Evolutionary conservation across 257 asterid species (phyloP), one percentile per base, ranked within the genome.

Genomic region (Lycium barbarum): DNA sequence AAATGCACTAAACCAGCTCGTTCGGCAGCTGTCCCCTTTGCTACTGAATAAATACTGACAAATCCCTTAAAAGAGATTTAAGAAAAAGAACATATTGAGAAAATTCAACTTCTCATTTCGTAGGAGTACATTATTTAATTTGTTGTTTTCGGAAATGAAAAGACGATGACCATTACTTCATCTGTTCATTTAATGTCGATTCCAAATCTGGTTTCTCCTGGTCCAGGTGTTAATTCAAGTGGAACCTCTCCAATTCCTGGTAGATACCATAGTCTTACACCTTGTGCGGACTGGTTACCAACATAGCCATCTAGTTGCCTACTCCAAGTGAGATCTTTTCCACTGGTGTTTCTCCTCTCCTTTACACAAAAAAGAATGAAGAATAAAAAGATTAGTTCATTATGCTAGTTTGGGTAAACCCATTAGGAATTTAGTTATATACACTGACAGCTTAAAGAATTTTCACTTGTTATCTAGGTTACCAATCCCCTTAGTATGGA

Each of bases 241-340:
- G 88, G 84, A 40, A 87, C 40, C 86, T 92, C 93, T 38, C 87
- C 83, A 2, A 88, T 63, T 38, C 93, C 93, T 0, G 93, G 93
- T 6, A 92, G 84, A 81, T 89, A 92, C 93, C 93, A 91, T 9
- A 92, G 86, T 55, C 93, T 86, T 65, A 90, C 85, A 22, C 91
- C 91, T 38, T 85, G 90, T 36, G 79, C 84, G 0, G 85, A 55
- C 83, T 88, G 90, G 67, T 84, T 12, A 8, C 70, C 70, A 20
- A 83, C 38, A 74, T 57, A 87, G 82, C 74, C 45, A 83, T 67
- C 88, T 70, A 86, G 84, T 84, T 85, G 87, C 76, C 82, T 91
- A 35, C 88, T 43, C 85, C 87, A 18, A 62, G 66, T 81, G 26
- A 81, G 38, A 84, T 87, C 92, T 80, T 84, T 91, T 73, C 88